phyloP scores from a whole-genome alignment of 2,329 filamentous ascomycete species.

The Juglanconis juglandina region DNA sequence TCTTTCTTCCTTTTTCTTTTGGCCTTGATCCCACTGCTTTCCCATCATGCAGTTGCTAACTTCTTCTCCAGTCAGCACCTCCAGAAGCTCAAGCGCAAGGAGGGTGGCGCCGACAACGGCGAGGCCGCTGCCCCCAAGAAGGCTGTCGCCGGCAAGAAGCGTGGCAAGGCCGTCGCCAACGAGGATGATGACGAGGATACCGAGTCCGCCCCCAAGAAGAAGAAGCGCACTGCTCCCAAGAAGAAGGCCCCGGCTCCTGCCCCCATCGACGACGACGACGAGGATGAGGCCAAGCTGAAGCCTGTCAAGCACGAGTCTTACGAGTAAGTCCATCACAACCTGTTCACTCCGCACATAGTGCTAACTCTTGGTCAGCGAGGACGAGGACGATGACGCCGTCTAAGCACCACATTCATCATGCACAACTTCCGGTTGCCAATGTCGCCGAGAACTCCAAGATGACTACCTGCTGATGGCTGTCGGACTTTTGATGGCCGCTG shows the following conservation, averaged over 20 bases:
- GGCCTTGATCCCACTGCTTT: background rate
- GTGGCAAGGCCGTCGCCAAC: background rate
- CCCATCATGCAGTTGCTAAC: background rate
- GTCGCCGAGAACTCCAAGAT: conserved; percentile 9
- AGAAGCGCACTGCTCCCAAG: background rate
- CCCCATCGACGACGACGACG: background rate
- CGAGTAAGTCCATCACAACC: background rate
- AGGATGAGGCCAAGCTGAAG: background rate
- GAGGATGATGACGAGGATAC: background rate
- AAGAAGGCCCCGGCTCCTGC: background rate
- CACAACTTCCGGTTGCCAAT: background rate
- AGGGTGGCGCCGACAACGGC: conserved; percentile 35
- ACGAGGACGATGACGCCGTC: conserved; percentile 15
- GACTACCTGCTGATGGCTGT: background rate
- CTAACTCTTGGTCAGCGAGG: background rate
- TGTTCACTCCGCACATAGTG: background rate
- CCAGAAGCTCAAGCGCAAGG: conserved; percentile 32
- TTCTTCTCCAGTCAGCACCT: conserved; percentile 30
- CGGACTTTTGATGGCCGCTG: too few relatives aligned
- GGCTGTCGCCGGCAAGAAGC: conserved; percentile 13
- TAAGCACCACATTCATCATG: background rate
- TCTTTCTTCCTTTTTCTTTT: background rate
- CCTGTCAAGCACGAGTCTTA: conserved; percentile 3
- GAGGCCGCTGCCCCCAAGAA: conserved; percentile 16
- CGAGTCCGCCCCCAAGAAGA: background rate